Conservation (phyloP, 805 yeast genomes). For the Saccharomycopsis oosterbeekiorum region DNA sequence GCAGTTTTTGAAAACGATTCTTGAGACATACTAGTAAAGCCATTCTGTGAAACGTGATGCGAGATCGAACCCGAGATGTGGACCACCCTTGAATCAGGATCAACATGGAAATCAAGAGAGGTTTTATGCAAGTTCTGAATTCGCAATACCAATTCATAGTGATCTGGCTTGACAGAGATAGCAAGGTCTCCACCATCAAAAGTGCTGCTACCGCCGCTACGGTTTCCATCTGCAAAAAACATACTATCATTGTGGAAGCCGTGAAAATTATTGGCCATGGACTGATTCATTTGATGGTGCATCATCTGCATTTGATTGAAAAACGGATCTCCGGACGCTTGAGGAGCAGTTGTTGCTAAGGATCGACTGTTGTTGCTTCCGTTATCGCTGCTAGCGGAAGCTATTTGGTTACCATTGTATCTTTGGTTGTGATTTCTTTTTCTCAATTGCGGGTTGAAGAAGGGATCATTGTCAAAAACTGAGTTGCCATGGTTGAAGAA, state of each 20-base stretch:
- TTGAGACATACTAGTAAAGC: not conserved
- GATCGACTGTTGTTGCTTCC: not conserved
- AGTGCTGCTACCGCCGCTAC: not conserved
- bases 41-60: constrained; percentile 1
- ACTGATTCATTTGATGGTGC: not conserved
- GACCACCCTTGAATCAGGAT: constrained; percentile 7
- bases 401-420: not conserved
- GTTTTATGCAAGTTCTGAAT: constrained; percentile 7
- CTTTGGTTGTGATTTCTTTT: not conserved
- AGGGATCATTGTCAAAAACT: constrained; percentile 12
- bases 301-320: not conserved
- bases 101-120: constrained; percentile 12
- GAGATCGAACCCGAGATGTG: constrained; percentile 7
- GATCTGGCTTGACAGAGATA: constrained; percentile 5
- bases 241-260: not conserved
- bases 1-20: constrained; percentile 2
- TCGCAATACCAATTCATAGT: constrained; percentile 1
- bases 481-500: not conserved
- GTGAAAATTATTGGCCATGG: not conserved
- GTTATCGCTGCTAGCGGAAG: not conserved
- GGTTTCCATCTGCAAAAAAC: not conserved
- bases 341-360: not conserved
- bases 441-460: constrained; percentile 2
- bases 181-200: not conserved
- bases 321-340: not conserved